Base-by-base conservation (phyloP, 2,329 filamentous ascomycete genomes). In the Fusarium sp. region DNA sequence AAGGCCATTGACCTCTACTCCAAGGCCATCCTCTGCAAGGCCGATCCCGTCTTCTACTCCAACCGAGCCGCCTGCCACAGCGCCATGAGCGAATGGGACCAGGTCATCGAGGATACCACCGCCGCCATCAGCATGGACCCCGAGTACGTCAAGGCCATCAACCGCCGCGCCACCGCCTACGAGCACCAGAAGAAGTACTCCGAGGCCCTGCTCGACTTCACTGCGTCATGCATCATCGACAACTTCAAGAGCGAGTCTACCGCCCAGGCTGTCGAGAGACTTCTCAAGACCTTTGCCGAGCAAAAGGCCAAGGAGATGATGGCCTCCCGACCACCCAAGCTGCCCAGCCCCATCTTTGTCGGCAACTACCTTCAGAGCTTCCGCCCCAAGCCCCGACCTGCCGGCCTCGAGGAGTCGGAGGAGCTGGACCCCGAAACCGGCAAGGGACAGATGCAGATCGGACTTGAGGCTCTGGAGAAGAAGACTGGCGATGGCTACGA, bases 361-460 rank as follows among this genome's bases (percentile, higher is more conserved):
- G 95, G 95, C 81, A 99, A 99, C 88, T 99, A 99, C 84, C 92
- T 99, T 35, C 96, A 98, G 86, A 98, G 96, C 87, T 99, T 99
- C 93, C 93, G 97, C 70, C 88, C 92, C 68, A 94, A 93, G 86
- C 88, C 91, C 57, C 90, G 94, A 2, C 96, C 97, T 5, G 91
- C 88, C 71, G 96, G 95, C 14, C 87, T 99, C 62, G 95, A 96
- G 69, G 94, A 97, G 77, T 89, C 91, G 9, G 91, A 88, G n/a
- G 94, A 97, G 75, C 84, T 98, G 58, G 85, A 91, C 47, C 91
- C 95, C 77, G 91, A 93, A 54, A 94, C 91, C 54, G 96, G 95
- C 78, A 93, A 93, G 86, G 95, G 93, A 42, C 93, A 97, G 83
- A 85, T 99, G 80, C 94, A 95, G 83, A 90, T 94, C 79, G 97